Evolutionary conservation across 306 rosid genomes (phyloP), one percentile per base, ranked within the genome.

Genomic region (Gillenia trifoliata): DNA sequence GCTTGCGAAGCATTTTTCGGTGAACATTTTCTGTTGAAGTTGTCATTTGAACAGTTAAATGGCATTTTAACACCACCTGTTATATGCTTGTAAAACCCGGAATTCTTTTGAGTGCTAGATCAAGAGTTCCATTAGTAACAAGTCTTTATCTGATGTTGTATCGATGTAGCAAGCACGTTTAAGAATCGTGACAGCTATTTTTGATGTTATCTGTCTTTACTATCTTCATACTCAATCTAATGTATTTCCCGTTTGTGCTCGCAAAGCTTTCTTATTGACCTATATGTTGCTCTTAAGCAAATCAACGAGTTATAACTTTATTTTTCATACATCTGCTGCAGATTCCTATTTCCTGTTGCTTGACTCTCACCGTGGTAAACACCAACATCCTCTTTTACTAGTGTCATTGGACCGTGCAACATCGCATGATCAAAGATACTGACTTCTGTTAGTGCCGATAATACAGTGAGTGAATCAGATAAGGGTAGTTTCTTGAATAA

Each of bases 381-480:
- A 30, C 47, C 64, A 34, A 15, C 34, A 23, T 71, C 50, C 38
- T 11, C 74, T 49, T 57, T 72, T 49, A 15, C 33, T 0, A 23
- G 28, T 73, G 41, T 57, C 34, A 2, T 40, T 55, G 20, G 65
- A 72, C 75, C 78, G 69, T 59, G 71, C 71, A 77, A 64, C 63
- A 72, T 80, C 64, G 57, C 65, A 61, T 68, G 73, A 75, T 52
- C 38, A 17, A 66, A 74, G 81, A 72, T 30, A n/a, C 72, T 33
- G 26, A 10, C 54, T 11, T 43, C 10, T 65, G 17, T 47, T 60
- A 36, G 30, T 66, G 45, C 56, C 1, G 19, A 55, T n/a, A 49
- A 67, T 74, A 80, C 74, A 65, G 81, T 71, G 57, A 45, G 49
- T 52, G 49, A 60, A 55, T 74, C 68, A 28, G 49, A 79, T 81